Base-by-base conservation (phyloP, 768 basidiomycete species). In the Lentinula aciculospora region DNA sequence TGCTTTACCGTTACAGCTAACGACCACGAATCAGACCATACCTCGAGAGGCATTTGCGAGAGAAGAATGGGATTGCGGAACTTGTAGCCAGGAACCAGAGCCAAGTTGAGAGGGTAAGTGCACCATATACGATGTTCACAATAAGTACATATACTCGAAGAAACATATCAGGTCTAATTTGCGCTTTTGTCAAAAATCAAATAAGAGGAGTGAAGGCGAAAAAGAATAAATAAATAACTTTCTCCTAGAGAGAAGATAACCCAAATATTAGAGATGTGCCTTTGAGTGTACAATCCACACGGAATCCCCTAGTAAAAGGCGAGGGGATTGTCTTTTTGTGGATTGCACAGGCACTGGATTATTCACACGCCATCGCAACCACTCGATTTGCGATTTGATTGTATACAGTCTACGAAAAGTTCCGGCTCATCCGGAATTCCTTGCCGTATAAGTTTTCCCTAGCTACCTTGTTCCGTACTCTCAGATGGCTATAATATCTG, bases 291-390 rank as follows among this genome's bases (percentile, higher is more conserved):
- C 55, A 55, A 55, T 40, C 12, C 23, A 27, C 76, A 78, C 77
- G 77, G 77, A 77, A 77, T 77, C 75, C 76, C 76, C 77, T 78
- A 78, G 77, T 78, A 78, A 78, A 78, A 78, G 77, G 77, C 76
- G 76, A 78, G 77, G 76, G 77, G 75, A 78, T 77, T 77, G 76
- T 78, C 66, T 75, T 69, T 64, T 78, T 77, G 77, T 76, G 68
- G 72, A 65, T 74, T 69, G 69, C 72, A 64, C 75, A 74, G 74
- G 69, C 73, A 75, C 75, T 66, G 44, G 9, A 4, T 1, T 3
- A 3, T 10, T 23, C 0, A 1, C 12, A 13, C 21, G 9, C 15
- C 9, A 27, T 45, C 21, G 19, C 10, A 9, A 25, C 1, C 0
- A 12, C 21, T 8, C 15, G 25, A 27, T 5, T 4, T 23, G 23